Percentiles rank a stretch among this genome's conserved stretches.
phyloP scores from a whole-genome alignment of 31 red algal species.

The Odonthalia washingtoniensis region DNA sequence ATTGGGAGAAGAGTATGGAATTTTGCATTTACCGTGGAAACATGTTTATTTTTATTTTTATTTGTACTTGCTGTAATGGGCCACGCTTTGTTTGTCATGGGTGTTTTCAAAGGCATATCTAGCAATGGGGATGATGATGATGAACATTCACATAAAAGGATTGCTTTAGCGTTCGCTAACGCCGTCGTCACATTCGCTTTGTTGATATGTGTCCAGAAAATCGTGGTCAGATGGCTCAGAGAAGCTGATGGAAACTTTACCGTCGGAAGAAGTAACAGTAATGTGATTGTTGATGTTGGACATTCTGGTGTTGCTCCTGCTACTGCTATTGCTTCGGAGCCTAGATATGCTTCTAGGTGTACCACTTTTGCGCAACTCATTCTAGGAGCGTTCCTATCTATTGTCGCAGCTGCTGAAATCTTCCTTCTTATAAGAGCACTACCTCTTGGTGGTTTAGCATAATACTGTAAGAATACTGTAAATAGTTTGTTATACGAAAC shows the following conservation, averaged over 20 bases:
- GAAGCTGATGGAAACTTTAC: constrained; percentile 21
- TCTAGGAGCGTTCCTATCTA: constrained; percentile 36
- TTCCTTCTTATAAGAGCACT: constrained; percentile 58
- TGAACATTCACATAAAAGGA: constrained; percentile 43
- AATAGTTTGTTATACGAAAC: too few relatives aligned
- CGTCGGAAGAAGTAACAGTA: not conserved
- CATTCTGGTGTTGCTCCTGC: not conserved
- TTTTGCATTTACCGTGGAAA: constrained; percentile 49
- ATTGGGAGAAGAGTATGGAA: constrained; percentile 3
- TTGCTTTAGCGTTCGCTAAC: constrained; percentile 47
- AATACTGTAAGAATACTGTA: too few relatives aligned
- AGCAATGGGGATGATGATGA: constrained; percentile 23
- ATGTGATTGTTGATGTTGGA: not conserved
- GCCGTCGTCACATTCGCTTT: constrained; percentile 48
- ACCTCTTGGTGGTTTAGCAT: constrained; percentile 45
- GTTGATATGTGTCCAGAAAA: constrained; percentile 43
- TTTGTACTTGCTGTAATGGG: constrained; percentile 67
- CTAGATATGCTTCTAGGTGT: not conserved
- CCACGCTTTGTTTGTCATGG: constrained; percentile 54
- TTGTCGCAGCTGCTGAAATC: constrained; percentile 56
- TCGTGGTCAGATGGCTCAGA: constrained; percentile 45
- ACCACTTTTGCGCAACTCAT: constrained; percentile 22
- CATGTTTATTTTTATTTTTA: constrained; percentile 56
- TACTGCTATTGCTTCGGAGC: too few relatives aligned
- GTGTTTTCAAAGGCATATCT: constrained; percentile 43